Conservation (phyloP, 352 stramenopile species). For the Phytophthora pini region DNA sequence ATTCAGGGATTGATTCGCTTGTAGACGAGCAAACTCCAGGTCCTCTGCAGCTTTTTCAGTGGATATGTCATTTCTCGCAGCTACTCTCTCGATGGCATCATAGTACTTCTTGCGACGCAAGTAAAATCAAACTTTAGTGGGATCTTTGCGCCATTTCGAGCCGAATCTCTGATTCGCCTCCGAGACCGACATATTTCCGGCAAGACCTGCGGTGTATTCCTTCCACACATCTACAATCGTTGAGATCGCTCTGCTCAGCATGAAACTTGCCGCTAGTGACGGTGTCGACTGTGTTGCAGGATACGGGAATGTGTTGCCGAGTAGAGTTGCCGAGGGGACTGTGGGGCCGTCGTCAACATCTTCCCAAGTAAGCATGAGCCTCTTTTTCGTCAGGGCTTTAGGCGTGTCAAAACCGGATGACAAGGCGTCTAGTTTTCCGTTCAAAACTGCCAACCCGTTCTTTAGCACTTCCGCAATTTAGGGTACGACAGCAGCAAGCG, state of each 20-base stretch:
- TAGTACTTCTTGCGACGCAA: constrained; percentile 17
- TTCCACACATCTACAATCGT: constrained; percentile 4
- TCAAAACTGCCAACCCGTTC: not conserved
- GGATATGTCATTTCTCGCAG: not conserved
- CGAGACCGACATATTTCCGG: constrained; percentile 7
- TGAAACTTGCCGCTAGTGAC: too few species aligned
- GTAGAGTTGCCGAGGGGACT: too few species aligned
- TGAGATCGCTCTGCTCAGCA: too few species aligned
- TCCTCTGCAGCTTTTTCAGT: not conserved
- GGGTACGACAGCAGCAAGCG: too few species aligned
- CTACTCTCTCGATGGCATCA: not conserved
- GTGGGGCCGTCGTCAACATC: not conserved
- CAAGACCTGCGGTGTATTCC: not conserved
- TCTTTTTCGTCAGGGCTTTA: constrained; percentile 1
- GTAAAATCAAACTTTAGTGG: constrained; percentile 11
- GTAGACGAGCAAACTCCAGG: not conserved
- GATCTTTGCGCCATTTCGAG: not conserved
- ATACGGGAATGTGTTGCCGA: too few species aligned
- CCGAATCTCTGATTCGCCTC: constrained; percentile 1
- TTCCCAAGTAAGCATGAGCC: not conserved
- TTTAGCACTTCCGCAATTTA: too few species aligned
- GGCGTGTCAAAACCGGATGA: not conserved
- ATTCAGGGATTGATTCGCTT: too few species aligned
- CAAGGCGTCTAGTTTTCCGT: not conserved
- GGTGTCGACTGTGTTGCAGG: too few species aligned